Evolutionary conservation across 2,329 filamentous ascomycete genomes (phyloP).

Genomic region (Pyrenophora seminiperda): DNA sequence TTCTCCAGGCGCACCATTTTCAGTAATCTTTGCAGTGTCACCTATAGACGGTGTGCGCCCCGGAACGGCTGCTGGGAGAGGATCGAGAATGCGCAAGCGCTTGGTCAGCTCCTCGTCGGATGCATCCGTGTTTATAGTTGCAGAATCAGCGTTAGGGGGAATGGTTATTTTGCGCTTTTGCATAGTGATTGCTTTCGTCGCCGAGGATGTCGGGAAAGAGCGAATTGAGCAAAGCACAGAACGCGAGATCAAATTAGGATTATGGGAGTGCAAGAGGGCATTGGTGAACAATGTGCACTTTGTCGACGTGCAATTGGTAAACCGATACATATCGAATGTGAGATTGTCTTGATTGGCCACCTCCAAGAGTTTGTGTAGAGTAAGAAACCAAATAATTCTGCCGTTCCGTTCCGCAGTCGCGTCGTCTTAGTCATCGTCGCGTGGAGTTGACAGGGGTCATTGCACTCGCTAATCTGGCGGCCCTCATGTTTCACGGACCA

Average conservation of each 20-base stretch:
- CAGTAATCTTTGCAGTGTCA: slow-evolving; percentile 17
- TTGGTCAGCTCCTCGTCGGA: slow-evolving; percentile 45
- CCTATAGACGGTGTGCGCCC: slow-evolving; percentile 14
- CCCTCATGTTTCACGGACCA: too few species aligned
- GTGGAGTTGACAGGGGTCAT: too few species aligned
- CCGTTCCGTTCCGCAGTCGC: slow-evolving; percentile 18
- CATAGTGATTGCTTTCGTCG: slow-evolving; percentile 15
- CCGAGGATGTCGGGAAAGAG: not conserved
- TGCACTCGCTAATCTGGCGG: too few species aligned
- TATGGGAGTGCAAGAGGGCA: too few species aligned
- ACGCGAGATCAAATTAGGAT: too few species aligned
- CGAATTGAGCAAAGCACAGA: not conserved
- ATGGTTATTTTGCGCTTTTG: slow-evolving; percentile 34
- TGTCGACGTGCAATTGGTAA: too few species aligned
- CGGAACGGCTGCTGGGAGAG: slow-evolving; percentile 32
- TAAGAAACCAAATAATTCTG: not conserved
- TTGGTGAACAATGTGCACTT: too few species aligned
- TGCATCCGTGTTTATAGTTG: slow-evolving; percentile 42
- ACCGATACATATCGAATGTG: too few species aligned
- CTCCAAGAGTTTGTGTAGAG: not conserved
- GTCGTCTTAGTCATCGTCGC: too few species aligned
- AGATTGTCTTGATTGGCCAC: too few species aligned
- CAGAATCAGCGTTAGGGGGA: slow-evolving; percentile 38
- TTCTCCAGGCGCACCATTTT: slow-evolving; percentile 26
- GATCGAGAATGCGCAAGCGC: slow-evolving; percentile 42